Conservation (phyloP, 73 alveolate genomes). For the Paramecium biaurelia region DNA sequence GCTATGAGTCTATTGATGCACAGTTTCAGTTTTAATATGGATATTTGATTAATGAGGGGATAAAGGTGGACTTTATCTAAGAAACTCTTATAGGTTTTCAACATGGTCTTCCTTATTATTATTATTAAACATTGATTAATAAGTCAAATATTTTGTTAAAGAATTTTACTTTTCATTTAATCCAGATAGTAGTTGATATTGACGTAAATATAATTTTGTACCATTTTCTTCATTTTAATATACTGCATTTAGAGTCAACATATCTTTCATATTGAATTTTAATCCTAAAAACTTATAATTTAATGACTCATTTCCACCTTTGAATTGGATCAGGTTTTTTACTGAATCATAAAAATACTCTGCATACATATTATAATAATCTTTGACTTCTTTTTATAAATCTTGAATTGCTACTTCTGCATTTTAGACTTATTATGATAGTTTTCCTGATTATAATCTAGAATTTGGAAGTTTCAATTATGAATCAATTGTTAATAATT, state of each 20-base stretch:
- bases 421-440: background rate
- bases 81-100: background rate
- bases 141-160: background rate
- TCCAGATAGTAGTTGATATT: background rate
- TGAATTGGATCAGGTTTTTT: background rate
- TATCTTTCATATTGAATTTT: background rate
- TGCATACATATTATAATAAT: conserved; percentile 11
- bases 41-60: background rate
- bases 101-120: background rate
- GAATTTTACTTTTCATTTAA: background rate
- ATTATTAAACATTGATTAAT: background rate
- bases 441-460: background rate
- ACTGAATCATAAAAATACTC: conserved; percentile 29
- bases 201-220: background rate
- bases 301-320: background rate
- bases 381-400: background rate
- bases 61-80: background rate
- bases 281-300: background rate
- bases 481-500: background rate
- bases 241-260: background rate
- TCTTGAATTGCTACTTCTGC: background rate
- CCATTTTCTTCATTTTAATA: background rate
- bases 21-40: background rate
- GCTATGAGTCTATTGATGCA: background rate
- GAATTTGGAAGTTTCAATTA: background rate